Evolutionary conservation across 805 yeast genomes (phyloP).

Genomic region (Pichia rugopelliculosa): DNA sequence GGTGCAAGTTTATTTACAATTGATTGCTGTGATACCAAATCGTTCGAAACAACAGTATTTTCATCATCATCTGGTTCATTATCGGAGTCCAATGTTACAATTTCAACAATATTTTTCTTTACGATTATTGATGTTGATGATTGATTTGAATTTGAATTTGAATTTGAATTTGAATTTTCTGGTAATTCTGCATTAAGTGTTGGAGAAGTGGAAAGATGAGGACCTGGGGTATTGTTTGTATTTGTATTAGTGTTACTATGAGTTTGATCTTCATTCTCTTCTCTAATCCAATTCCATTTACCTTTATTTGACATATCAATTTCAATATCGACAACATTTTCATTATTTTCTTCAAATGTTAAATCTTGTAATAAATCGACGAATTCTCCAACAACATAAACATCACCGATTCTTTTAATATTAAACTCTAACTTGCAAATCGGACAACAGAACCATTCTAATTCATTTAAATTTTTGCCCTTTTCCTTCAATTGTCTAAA

Average conservation of each 20-base stretch:
- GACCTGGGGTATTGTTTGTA: background rate
- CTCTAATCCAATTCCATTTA: conserved; percentile 17
- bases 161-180: background rate
- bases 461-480: conserved; percentile 16
- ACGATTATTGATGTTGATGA: background rate
- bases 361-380: conserved; percentile 20
- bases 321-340: conserved; percentile 19
- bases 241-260: no score
- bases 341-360: conserved; percentile 12
- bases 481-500: conserved; percentile 16
- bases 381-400: conserved; percentile 27
- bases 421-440: conserved; percentile 30
- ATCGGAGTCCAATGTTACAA: conserved; percentile 11
- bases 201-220: no score
- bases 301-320: conserved; percentile 21
- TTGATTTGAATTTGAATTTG: background rate
- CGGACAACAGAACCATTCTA: conserved; percentile 29
- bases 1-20: background rate
- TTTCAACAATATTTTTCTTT: conserved; percentile 4
- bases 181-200: no score
- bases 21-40: background rate
- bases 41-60: background rate
- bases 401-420: conserved; percentile 25
- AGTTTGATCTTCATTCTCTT: conserved; percentile 13
- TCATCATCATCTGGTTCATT: conserved; percentile 13